These are phyloP conservation scores for Cladosporium colombiae DNA, from an alignment of 2,329 filamentous ascomycete genomes.

Conservation along the genomic window DNA sequence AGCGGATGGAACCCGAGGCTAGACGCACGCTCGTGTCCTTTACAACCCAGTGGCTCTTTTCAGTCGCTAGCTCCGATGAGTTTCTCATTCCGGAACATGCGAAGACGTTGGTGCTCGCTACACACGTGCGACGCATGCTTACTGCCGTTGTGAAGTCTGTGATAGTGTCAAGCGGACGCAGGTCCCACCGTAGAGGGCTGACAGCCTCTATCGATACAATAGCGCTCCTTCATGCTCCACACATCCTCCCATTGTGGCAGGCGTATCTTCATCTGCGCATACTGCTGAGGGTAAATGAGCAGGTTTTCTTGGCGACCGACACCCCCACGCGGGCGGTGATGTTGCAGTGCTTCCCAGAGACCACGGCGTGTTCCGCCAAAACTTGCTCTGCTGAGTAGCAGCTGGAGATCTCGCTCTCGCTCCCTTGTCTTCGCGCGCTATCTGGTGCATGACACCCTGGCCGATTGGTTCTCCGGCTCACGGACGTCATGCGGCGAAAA, in stretches of 20 bases:
- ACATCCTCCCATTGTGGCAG: background rate
- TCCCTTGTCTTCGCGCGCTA: background rate
- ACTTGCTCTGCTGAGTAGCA: background rate
- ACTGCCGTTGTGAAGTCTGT: background rate
- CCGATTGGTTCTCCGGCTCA: background rate
- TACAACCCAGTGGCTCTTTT: background rate
- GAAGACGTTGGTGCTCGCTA: background rate
- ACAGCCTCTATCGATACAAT: background rate
- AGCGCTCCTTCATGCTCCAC: background rate
- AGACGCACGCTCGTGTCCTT: background rate
- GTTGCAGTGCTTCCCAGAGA: background rate
- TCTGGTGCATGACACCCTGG: background rate
- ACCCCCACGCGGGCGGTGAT: background rate
- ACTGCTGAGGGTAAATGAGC: background rate
- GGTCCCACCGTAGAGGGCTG: background rate
- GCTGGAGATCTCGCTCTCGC: background rate
- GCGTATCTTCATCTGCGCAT: background rate
- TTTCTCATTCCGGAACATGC: background rate
- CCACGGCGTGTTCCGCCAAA: background rate
- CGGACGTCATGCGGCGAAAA: background rate
- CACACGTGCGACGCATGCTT: background rate
- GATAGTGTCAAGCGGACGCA: background rate
- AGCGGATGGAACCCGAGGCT: background rate
- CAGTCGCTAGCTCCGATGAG: background rate
- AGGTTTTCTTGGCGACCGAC: background rate